Evolutionary conservation across 2,329 filamentous ascomycete species (phyloP).

Genomic region (Gremmenia infestans): DNA sequence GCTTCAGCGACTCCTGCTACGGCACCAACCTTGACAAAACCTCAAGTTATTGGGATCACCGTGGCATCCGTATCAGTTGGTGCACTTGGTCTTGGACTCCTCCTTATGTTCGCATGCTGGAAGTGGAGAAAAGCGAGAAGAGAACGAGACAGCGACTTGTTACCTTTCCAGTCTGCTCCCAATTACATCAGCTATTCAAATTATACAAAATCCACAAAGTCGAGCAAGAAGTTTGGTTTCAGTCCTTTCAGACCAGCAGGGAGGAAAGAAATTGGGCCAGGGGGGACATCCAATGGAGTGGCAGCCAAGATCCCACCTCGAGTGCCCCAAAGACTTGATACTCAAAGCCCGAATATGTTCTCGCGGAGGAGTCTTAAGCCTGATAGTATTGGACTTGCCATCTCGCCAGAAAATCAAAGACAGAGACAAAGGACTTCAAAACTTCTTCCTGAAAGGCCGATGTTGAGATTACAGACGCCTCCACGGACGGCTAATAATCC

Average conservation of each 20-base stretch:
- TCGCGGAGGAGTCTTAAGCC: constrained; percentile 26
- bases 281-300: constrained; percentile 20
- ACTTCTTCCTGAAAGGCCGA: constrained; percentile 29
- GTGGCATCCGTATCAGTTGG: constrained; percentile 48
- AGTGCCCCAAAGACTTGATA: constrained; percentile 24
- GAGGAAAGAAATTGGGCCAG: constrained; percentile 15
- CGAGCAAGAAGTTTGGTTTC: constrained; percentile 7
- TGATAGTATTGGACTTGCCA: constrained; percentile 29
- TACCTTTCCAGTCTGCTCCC: constrained; percentile 28
- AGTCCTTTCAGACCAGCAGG: constrained; percentile 15
- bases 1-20: constrained; percentile 10
- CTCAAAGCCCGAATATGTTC: constrained; percentile 27
- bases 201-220: constrained; percentile 15
- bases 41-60: constrained; percentile 53
- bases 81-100: constrained; percentile 43
- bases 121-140: constrained; percentile 29
- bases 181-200: not conserved
- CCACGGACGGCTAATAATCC: not conserved
- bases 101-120: constrained; percentile 35
- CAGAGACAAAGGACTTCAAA: constrained; percentile 22
- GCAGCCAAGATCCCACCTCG: constrained; percentile 22
- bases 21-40: constrained; percentile 13
- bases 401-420: constrained; percentile 23
- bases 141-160: constrained; percentile 29
- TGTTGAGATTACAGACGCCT: constrained; percentile 25